Conservation (phyloP, 805 yeast genomes). For the Schizosaccharomyces osmophilus region DNA sequence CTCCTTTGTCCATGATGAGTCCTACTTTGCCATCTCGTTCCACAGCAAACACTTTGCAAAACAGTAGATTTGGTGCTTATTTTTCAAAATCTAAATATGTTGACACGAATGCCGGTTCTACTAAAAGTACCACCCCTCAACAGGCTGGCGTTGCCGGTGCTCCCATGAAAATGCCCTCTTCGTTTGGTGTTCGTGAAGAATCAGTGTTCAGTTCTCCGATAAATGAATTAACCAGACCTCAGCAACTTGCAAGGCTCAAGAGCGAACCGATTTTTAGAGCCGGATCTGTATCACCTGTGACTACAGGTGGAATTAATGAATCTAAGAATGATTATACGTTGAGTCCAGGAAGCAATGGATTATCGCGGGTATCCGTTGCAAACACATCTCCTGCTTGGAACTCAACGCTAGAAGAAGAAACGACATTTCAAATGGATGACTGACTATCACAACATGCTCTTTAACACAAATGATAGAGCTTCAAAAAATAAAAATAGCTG, state of each 20-base stretch:
- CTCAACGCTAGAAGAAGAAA: not conserved
- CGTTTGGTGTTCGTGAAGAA: not conserved
- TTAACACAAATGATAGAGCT: no score
- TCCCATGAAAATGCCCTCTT: not conserved
- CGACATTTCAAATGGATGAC: not conserved
- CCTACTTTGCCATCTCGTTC: not conserved
- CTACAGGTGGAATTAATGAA: not conserved
- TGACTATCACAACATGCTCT: not conserved
- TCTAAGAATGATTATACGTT: not conserved
- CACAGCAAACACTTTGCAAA: not conserved
- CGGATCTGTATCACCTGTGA: not conserved
- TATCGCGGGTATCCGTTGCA: not conserved
- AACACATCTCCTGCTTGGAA: not conserved
- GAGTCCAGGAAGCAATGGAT: not conserved
- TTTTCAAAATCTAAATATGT: not conserved
- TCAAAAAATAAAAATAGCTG: no score
- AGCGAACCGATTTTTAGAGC: not conserved
- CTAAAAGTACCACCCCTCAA: not conserved
- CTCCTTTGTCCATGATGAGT: not conserved
- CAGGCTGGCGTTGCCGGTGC: not conserved
- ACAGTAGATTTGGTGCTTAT: not conserved
- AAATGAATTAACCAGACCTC: not conserved
- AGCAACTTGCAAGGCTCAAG: not conserved
- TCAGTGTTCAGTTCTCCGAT: not conserved
- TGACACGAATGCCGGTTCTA: not conserved